Evolutionary conservation across 2,329 filamentous ascomycete species (phyloP).

Genomic region (Dactylellina drechsleri): DNA sequence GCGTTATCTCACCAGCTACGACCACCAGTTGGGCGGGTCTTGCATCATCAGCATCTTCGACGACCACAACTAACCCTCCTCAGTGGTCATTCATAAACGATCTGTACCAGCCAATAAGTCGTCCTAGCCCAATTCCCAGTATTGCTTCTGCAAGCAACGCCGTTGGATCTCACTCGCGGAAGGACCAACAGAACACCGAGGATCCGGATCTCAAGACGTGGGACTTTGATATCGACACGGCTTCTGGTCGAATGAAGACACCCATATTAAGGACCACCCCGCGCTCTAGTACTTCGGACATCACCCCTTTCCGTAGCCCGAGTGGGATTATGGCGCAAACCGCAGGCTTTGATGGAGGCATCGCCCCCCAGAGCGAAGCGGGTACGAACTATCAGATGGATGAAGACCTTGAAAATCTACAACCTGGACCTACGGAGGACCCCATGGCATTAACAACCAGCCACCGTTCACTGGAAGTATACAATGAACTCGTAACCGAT

Average conservation of each 20-base stretch:
- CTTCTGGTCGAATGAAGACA: slow-evolving; percentile 25
- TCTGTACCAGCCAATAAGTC: slow-evolving; percentile 43
- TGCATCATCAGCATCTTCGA: slow-evolving; percentile 45
- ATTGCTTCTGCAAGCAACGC: slow-evolving; percentile 30
- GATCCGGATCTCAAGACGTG: slow-evolving; percentile 44
- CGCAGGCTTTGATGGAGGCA: slow-evolving; percentile 10
- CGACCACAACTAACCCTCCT: slow-evolving; percentile 49
- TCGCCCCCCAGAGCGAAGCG: background rate
- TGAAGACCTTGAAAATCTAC: slow-evolving; percentile 12
- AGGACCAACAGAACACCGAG: slow-evolving; percentile 27
- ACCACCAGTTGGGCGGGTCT: slow-evolving; percentile 49
- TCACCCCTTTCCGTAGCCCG: background rate
- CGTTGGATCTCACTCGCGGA: slow-evolving; percentile 49
- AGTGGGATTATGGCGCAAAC: slow-evolving; percentile 22
- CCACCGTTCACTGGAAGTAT: slow-evolving; percentile 38
- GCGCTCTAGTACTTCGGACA: slow-evolving; percentile 23
- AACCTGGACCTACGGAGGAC: background rate
- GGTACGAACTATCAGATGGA: slow-evolving; percentile 3
- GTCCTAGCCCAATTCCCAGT: slow-evolving; percentile 41
- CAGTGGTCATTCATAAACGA: slow-evolving; percentile 52
- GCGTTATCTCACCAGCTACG: slow-evolving; percentile 48
- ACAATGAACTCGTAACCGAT: slow-evolving; percentile 42
- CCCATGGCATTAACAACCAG: slow-evolving; percentile 2
- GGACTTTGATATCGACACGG: slow-evolving; percentile 41
- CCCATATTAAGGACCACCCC: slow-evolving; percentile 19